These are phyloP conservation scores for Somion occarium DNA, from an alignment of 1,284 basidiomycete species.

Conservation along the genomic window DNA sequence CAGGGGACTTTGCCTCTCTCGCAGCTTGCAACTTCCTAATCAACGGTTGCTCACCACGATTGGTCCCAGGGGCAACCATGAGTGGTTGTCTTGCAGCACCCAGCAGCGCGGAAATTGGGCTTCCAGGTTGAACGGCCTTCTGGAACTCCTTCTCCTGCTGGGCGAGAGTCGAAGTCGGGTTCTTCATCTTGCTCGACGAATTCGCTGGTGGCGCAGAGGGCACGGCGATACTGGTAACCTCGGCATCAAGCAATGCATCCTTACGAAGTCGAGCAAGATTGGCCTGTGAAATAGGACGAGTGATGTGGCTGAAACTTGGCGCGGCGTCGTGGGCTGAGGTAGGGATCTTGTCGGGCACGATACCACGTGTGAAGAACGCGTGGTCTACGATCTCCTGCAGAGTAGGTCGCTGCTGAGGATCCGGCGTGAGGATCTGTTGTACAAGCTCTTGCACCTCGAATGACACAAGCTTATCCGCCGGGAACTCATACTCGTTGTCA, in stretches of 20 bases:
- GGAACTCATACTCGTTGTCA: conserved; percentile 93
- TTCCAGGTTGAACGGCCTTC: conserved; percentile 91
- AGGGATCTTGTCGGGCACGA: conserved; percentile 80
- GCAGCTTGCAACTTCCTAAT: conserved; percentile 51
- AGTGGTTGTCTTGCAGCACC: conserved; percentile 86
- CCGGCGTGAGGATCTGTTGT: conserved; percentile 79
- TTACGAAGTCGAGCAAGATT: conserved; percentile 70
- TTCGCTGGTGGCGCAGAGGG: conserved; percentile 25
- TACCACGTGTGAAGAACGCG: conserved; percentile 80
- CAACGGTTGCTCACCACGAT: conserved; percentile 46
- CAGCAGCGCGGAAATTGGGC: conserved; percentile 89
- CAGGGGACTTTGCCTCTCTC: conserved; percentile 38
- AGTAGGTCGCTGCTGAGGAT: conserved; percentile 78
- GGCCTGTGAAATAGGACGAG: conserved; percentile 52
- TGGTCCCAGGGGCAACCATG: conserved; percentile 55
- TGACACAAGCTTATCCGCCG: conserved; percentile 71
- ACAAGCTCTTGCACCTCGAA: conserved; percentile 76
- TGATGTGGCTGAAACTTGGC: conserved; percentile 74
- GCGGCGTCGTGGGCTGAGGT: conserved; percentile 67
- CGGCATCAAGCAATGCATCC: conserved; percentile 56
- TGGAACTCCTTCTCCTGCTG: conserved; percentile 96
- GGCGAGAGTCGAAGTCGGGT: conserved; percentile 57
- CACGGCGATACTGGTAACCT: conserved; percentile 37
- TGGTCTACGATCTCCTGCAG: conserved; percentile 86
- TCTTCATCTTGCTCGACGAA: conserved; percentile 31